Evolutionary conservation across 768 basidiomycete species (phyloP).

Genomic region (Lentinula sp.): DNA sequence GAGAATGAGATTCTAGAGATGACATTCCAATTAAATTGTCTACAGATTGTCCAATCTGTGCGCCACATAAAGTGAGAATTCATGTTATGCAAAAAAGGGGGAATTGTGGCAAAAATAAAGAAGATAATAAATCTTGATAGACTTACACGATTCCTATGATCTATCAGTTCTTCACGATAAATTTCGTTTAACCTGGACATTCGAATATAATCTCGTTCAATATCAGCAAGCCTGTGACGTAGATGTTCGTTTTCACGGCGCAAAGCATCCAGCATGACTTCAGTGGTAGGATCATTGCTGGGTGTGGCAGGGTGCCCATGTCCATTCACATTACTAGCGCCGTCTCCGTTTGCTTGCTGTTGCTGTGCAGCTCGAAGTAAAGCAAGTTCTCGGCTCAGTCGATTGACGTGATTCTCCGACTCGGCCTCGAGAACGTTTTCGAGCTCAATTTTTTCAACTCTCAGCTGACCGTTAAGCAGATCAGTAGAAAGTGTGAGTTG

Average conservation of each 20-base stretch:
- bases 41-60: conserved; percentile 66
- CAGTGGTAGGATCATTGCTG: conserved; percentile 34
- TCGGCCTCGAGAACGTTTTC: conserved; percentile 83
- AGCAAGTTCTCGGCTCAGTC: conserved; percentile 63
- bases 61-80: neutral
- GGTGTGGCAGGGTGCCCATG: conserved; percentile 23
- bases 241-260: conserved; percentile 75
- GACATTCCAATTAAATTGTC: conserved; percentile 75
- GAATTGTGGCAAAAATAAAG: conserved; percentile 4
- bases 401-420: conserved; percentile 79
- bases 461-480: conserved; percentile 38
- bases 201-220: conserved; percentile 73
- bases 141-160: conserved; percentile 69
- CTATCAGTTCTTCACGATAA: conserved; percentile 80
- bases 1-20: conserved; percentile 60
- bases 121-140: neutral
- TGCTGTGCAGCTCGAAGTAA: conserved; percentile 58
- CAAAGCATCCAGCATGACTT: conserved; percentile 71
- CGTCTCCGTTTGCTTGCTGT: conserved; percentile 28
- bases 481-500: neutral
- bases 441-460: conserved; percentile 79
- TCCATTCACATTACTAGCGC: conserved; percentile 14
- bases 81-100: conserved; percentile 3
- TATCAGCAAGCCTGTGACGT: conserved; percentile 58
- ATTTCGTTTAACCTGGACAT: conserved; percentile 74